Percentiles rank a stretch among this genome's conserved stretches.
phyloP scores from a whole-genome alignment of 2,329 filamentous ascomycete species.

The Botrytis fragariae region DNA sequence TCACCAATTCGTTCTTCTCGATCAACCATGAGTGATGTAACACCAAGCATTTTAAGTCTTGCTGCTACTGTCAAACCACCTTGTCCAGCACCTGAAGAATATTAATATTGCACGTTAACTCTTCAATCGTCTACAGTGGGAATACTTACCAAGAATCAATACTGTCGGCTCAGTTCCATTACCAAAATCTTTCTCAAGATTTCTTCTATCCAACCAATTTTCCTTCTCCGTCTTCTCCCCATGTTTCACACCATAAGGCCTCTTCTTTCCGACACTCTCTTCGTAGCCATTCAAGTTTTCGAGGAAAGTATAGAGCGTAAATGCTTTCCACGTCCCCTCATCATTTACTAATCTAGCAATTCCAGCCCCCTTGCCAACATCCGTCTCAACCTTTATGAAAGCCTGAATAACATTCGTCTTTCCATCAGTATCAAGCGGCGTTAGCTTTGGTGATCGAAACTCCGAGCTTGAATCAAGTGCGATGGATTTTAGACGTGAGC shows the following conservation, averaged over 20 bases:
- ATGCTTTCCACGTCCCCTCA: conserved; percentile 55
- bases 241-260: conserved; percentile 57
- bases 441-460: conserved; percentile 29
- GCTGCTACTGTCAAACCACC: conserved; percentile 57
- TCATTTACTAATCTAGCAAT: conserved; percentile 49
- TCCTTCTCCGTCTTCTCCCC: conserved; percentile 50
- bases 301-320: conserved; percentile 61
- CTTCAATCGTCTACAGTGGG: background rate
- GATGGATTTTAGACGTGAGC: conserved; percentile 39
- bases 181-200: conserved; percentile 46
- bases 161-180: conserved; percentile 48
- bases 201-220: conserved; percentile 60
- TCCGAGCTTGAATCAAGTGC: conserved; percentile 37
- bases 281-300: conserved; percentile 53
- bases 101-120: conserved; percentile 47
- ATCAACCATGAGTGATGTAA: conserved; percentile 57
- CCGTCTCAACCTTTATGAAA: conserved; percentile 54
- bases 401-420: conserved; percentile 52
- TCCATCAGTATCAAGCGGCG: conserved; percentile 47
- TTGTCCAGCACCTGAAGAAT: conserved; percentile 54
- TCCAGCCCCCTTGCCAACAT: conserved; percentile 54
- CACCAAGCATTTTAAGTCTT: conserved; percentile 57
- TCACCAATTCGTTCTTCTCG: conserved; percentile 57
- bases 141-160: conserved; percentile 55
- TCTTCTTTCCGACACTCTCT: conserved; percentile 46